Evolutionary conservation across 1,284 basidiomycete genomes (phyloP).

Genomic region (Boletus austroedulis): DNA sequence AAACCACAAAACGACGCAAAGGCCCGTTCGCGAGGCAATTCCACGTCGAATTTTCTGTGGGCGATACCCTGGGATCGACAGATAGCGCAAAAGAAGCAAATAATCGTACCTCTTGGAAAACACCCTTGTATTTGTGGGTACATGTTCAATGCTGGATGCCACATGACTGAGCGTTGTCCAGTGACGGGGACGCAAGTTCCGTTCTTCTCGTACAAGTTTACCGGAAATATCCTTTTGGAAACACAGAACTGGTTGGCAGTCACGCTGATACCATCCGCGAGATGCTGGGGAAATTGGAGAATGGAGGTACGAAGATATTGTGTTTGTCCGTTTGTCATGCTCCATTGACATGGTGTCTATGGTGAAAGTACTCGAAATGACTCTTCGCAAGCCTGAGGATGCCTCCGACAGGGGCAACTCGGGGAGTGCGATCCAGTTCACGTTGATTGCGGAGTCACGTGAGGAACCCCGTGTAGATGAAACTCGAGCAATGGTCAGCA

Average conservation of each 20-base stretch:
- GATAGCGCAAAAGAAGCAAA: not conserved
- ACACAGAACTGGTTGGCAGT: not conserved
- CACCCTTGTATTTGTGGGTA: not conserved
- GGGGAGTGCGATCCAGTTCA: not conserved
- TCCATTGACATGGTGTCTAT: not conserved
- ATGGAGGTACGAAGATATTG: not conserved
- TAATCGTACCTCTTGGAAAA: not conserved
- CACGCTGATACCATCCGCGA: not conserved
- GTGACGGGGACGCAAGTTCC: not conserved
- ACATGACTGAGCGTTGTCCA: not conserved
- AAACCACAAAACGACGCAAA: not conserved
- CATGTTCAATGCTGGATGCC: not conserved
- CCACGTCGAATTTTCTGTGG: not conserved
- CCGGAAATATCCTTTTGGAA: not conserved
- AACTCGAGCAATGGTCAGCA: no score
- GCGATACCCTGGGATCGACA: not conserved
- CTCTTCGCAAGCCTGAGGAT: not conserved
- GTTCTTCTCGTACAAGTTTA: not conserved
- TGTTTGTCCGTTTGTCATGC: not conserved
- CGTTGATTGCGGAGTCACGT: not conserved
- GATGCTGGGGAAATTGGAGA: not conserved
- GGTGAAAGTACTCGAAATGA: no score
- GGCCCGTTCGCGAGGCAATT: not conserved
- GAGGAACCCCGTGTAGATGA: no score
- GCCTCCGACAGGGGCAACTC: no score